Evolutionary conservation across 352 stramenopile genomes (phyloP), one percentile per base, ranked within the genome.

Genomic region (Pythium volutum): DNA sequence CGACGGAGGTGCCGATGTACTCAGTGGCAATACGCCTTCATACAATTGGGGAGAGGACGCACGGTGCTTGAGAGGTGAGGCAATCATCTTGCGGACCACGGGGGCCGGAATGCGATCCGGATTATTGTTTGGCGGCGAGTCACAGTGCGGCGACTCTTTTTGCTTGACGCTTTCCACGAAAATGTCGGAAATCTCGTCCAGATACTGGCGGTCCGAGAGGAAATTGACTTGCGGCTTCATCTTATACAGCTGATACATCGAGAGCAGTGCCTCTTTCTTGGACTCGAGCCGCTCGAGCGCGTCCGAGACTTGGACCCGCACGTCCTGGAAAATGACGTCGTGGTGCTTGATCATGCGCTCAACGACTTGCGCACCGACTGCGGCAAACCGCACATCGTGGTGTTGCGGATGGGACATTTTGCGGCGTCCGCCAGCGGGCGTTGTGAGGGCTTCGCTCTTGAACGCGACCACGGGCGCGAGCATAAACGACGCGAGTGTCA

Each of bases 311-410:
- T 80, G 75, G 15, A 82, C 59, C 9, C 81, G 77, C 3, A 95
- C 71, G 41, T 76, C 70, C 51, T 92, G 73, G 55, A 94, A 94
- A 55, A 94, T 92, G 5, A 69, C 70, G 11, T 86, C 73, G 31
- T 91, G 81, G 64, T 94, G 77, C 41, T 80, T 51, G 39, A 94
- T 88, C 77, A 94, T 89, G 18, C 77, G 64, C 59, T 94, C 83
- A 16, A 94, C 74, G 23, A 94, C 76, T 51, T 91, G 79, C 2
- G 80, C 82, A 0, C 82, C 82, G 9, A 92, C 77, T 25, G 82
- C 82, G 9, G 82, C 82, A 64, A 87, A 92, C 11, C 82, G 71
- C 39, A 92, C 71, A 33, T 92, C 82, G 68, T 92, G 82, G 59
- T 84, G 75, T 61, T 87, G 80, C 26, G 77, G 73, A 57, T 87